Percentiles rank a stretch among this genome's conserved stretches.
Evolutionary conservation across 176 grass and related monocot genomes (phyloP).

Genomic region (Oryza australiensis): DNA sequence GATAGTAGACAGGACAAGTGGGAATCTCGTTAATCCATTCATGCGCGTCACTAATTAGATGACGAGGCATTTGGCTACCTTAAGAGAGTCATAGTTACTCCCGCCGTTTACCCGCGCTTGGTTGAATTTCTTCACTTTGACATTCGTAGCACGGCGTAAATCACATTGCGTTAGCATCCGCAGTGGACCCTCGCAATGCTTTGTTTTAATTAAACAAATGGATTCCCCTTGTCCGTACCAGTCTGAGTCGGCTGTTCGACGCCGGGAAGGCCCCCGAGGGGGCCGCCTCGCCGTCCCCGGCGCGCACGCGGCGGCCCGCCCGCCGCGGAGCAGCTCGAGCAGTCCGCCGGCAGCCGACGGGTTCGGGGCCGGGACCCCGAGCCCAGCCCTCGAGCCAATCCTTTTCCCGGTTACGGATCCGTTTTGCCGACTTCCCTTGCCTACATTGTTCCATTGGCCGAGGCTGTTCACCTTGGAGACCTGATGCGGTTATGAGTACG

Average conservation of each 20-base stretch:
- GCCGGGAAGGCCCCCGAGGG: too few species aligned
- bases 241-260: too few species aligned
- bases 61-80: constrained; percentile 76
- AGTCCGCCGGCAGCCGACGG: too few species aligned
- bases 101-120: constrained; percentile 65
- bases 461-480: constrained; percentile 75
- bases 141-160: constrained; percentile 81
- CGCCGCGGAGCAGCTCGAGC: too few species aligned
- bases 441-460: constrained; percentile 82
- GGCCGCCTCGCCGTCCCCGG: too few species aligned
- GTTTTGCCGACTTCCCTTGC: constrained; percentile 84
- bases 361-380: too few species aligned
- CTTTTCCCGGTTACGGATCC: constrained; percentile 87
- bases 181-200: too few species aligned
- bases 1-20: constrained; percentile 42
- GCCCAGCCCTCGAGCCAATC: too few species aligned
- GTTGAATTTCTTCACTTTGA: constrained; percentile 92
- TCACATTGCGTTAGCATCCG: too few species aligned
- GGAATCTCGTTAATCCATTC: constrained; percentile 68
- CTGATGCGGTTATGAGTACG: constrained; percentile 56
- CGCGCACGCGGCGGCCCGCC: too few species aligned
- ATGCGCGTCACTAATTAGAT: constrained; percentile 71
- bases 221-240: too few species aligned
- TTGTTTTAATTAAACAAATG: too few species aligned
- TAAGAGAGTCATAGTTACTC: constrained; percentile 96